A percentile compares a stretch with the other conserved stretches of the same genome.
Conservation (phyloP, 2,329 filamentous ascomycete species). For the Stenocarpella maydis region DNA sequence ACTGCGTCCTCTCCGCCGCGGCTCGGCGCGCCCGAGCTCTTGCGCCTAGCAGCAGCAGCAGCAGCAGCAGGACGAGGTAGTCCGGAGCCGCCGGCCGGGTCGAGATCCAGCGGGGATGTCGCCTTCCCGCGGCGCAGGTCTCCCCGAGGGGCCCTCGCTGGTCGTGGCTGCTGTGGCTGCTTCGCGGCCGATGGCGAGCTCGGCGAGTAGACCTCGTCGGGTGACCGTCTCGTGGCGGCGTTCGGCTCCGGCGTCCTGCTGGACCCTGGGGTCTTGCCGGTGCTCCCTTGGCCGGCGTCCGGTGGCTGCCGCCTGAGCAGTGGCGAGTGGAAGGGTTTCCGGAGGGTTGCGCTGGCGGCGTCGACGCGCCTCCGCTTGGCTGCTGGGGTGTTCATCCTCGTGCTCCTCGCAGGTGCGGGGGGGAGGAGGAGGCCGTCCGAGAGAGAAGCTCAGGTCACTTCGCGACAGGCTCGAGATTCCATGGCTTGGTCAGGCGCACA, state of each 20-base stretch:
- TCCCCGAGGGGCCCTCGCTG: neutral
- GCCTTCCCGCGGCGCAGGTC: neutral
- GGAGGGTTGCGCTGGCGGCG: constrained; percentile 63
- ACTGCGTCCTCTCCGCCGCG: too few relatives aligned
- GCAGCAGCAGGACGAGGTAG: too few relatives aligned
- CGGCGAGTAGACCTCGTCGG: constrained; percentile 8
- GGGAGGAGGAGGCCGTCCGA: constrained; percentile 35
- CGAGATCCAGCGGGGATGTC: neutral
- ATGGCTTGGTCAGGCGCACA: neutral
- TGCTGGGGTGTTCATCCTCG: constrained; percentile 47
- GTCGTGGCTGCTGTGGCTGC: neutral
- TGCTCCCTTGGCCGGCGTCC: neutral
- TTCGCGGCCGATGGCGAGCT: constrained; percentile 21
- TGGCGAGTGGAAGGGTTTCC: constrained; percentile 77
- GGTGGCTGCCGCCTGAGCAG: constrained; percentile 37
- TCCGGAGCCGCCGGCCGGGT: neutral
- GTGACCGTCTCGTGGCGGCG: neutral
- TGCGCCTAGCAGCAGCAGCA: neutral
- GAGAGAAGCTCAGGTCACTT: constrained; percentile 47
- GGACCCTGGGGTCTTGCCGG: neutral
- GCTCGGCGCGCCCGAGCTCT: neutral
- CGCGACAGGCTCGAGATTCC: neutral
- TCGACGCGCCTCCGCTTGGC: constrained; percentile 72
- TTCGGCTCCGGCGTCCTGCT: neutral
- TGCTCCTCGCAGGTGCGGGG: too few relatives aligned